A percentile compares a stretch with the other conserved stretches of the same genome.
phyloP scores from a whole-genome alignment of 371 early-diverging fungal species.

The Smittium mucronatum region DNA sequence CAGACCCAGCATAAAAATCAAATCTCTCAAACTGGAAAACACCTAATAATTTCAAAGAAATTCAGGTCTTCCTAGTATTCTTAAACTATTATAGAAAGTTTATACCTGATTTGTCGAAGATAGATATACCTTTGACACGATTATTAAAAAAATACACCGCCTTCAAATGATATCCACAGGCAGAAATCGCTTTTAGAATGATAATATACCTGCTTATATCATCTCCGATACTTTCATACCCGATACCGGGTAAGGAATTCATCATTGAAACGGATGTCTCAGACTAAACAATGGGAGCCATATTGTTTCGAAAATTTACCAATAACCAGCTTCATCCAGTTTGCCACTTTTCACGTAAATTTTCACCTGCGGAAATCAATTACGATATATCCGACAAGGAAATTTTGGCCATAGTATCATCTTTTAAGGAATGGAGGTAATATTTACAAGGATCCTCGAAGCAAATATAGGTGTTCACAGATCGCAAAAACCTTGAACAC shows the following conservation, averaged over 20 bases:
- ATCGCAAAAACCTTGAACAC: constrained; percentile 9
- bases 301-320: neutral
- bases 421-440: constrained; percentile 4
- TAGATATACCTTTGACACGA: constrained; percentile 29
- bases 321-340: neutral
- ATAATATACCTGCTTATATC: constrained; percentile 28
- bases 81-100: constrained; percentile 40
- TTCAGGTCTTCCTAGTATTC: constrained; percentile 40
- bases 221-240: constrained; percentile 23
- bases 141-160: constrained; percentile 25
- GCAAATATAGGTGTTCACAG: neutral
- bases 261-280: constrained; percentile 39
- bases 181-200: constrained; percentile 26
- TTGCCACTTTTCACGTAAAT: constrained; percentile 1
- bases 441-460: constrained; percentile 1
- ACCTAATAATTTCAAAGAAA: constrained; percentile 30
- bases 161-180: constrained; percentile 28
- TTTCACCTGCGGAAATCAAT: constrained; percentile 3
- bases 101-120: constrained; percentile 24
- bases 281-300: constrained; percentile 13
- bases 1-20: constrained; percentile 19
- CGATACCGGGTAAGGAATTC: constrained; percentile 19
- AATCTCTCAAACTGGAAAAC: constrained; percentile 25
- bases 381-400: constrained; percentile 8
- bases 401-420: constrained; percentile 9